Evolutionary conservation across 768 basidiomycete species (phyloP).

Genomic region (Tephrocybe sp.): DNA sequence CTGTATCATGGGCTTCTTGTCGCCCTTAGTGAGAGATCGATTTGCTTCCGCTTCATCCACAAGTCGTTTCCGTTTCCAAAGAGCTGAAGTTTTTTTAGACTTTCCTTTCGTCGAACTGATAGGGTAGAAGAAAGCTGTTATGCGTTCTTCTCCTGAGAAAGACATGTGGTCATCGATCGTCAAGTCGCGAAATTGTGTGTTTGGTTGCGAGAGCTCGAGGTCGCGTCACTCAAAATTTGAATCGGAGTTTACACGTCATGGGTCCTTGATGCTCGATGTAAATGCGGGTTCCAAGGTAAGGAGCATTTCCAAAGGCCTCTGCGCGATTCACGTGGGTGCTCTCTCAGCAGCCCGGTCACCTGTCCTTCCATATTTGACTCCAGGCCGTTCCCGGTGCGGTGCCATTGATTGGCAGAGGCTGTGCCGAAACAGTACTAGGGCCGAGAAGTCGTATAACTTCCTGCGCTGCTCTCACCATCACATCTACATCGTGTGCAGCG

Average conservation of each 20-base stretch:
- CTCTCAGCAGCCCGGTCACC: too few species aligned
- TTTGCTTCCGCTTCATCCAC: slow-evolving; percentile 9
- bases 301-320: too few species aligned
- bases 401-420: too few species aligned
- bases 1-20: slow-evolving; percentile 13
- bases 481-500: too few species aligned
- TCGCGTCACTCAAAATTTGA: slow-evolving; percentile 6
- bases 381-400: too few species aligned
- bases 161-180: slow-evolving; percentile 8
- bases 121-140: slow-evolving; percentile 25
- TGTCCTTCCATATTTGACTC: too few species aligned
- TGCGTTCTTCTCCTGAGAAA: slow-evolving; percentile 20
- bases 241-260: slow-evolving; percentile 20
- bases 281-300: too few species aligned
- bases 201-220: background rate
- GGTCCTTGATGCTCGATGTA: too few species aligned
- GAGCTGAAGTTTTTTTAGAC: slow-evolving; percentile 2
- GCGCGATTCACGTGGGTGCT: too few species aligned
- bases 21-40: background rate
- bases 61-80: slow-evolving; percentile 18
- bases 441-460: too few species aligned
- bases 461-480: too few species aligned
- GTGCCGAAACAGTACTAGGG: too few species aligned
- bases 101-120: slow-evolving; percentile 7
- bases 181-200: background rate